These are phyloP conservation scores for Effrenium voratum DNA, from an alignment of 73 alveolate species.

Conservation along the genomic window DNA sequence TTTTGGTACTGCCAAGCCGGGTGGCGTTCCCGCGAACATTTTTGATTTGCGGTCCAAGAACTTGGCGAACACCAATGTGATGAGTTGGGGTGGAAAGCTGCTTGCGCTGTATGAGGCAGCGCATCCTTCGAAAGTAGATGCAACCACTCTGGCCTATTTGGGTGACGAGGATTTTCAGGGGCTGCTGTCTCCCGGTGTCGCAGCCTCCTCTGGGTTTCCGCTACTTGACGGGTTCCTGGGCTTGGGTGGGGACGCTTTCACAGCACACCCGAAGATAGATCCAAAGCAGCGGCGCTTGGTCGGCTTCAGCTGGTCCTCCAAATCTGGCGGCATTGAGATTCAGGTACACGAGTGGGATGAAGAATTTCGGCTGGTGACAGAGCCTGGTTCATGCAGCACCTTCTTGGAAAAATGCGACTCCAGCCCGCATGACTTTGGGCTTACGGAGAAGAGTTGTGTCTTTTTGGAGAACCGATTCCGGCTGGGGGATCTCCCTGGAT, in stretches of 20 bases:
- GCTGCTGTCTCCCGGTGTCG: neutral
- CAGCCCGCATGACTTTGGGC: neutral
- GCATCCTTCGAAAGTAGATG: neutral
- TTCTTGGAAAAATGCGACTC: neutral
- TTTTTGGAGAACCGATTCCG: neutral
- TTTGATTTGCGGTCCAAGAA: neutral
- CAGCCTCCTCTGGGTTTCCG: neutral
- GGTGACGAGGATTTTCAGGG: neutral
- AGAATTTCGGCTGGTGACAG: neutral
- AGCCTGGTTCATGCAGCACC: neutral
- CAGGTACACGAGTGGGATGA: neutral
- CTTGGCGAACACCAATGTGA: neutral
- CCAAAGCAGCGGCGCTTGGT: neutral
- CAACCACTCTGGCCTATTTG: neutral
- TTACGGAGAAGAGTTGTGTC: neutral
- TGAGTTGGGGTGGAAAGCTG: neutral
- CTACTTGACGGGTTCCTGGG: neutral
- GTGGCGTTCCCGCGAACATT: neutral
- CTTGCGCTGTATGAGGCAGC: neutral
- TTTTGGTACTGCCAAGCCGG: neutral
- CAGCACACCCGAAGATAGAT: neutral
- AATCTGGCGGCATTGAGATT: neutral
- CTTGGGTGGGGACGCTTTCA: neutral
- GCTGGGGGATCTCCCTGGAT: neutral
- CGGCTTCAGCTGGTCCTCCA: neutral